These are phyloP conservation scores for Calonectria pteridis DNA, from an alignment of 2,329 filamentous ascomycete species.

Conservation along the genomic window DNA sequence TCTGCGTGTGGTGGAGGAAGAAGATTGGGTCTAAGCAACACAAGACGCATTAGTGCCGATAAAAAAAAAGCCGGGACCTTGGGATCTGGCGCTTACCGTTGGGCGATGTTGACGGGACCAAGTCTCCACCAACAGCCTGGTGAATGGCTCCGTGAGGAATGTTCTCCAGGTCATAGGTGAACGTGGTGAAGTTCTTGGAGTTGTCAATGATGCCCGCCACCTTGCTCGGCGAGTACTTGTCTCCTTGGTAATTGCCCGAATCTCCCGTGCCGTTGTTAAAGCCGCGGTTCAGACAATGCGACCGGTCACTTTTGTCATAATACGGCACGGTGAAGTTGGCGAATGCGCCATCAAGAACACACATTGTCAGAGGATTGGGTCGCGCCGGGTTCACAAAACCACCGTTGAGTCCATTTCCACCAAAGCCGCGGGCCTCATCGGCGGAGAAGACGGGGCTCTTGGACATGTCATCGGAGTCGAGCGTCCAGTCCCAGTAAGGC, in stretches of 20 bases:
- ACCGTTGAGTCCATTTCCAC: background rate
- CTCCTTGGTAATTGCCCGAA: background rate
- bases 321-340: background rate
- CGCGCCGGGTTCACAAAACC: background rate
- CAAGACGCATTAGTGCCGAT: background rate
- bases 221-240: background rate
- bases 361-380: background rate
- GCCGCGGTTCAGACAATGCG: background rate
- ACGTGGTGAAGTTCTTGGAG: background rate
- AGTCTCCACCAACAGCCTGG: background rate
- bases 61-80: background rate
- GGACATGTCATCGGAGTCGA: background rate
- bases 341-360: background rate
- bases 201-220: background rate
- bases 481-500: constrained; percentile 1
- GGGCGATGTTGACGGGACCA: background rate
- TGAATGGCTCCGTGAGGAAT: background rate
- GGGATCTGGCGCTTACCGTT: background rate
- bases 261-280: background rate
- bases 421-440: background rate
- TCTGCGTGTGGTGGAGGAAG: background rate
- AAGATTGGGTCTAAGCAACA: background rate
- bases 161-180: background rate
- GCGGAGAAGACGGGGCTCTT: background rate
- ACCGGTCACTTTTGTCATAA: background rate